phyloP scores from a whole-genome alignment of 163 green algal species.

The Scenedesmus sp. region DNA sequence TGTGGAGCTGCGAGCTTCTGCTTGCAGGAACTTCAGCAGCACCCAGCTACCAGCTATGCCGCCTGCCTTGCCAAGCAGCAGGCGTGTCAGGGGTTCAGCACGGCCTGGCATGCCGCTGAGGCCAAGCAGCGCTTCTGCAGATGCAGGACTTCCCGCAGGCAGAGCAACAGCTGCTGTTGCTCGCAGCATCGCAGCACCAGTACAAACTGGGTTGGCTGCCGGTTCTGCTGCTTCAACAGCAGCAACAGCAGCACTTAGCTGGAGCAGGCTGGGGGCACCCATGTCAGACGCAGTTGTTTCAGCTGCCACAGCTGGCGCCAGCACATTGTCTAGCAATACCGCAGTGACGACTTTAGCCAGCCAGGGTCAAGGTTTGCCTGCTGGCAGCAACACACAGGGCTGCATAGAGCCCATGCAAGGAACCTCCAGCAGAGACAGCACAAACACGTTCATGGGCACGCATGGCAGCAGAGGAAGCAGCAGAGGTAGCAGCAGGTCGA shows the following conservation, averaged over 20 bases:
- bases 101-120: neutral
- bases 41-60: neutral
- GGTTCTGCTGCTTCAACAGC: neutral
- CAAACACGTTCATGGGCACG: neutral
- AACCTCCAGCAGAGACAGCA: conserved; percentile 7
- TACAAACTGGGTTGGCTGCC: neutral
- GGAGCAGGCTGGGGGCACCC: neutral
- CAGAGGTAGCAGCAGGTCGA: conserved; percentile 9
- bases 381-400: neutral
- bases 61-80: neutral
- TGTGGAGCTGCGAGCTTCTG: neutral
- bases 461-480: conserved; percentile 21
- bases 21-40: conserved; percentile 2
- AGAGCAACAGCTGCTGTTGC: neutral
- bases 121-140: conserved; percentile 60
- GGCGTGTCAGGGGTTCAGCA: neutral
- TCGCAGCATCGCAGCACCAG: neutral
- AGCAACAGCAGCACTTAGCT: neutral
- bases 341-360: neutral
- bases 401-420: neutral
- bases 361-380: neutral
- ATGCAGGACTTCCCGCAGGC: conserved; percentile 4
- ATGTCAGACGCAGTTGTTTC: neutral
- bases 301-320: neutral
- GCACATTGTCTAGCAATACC: neutral